Evolutionary conservation across 1,284 basidiomycete species (phyloP).

Genomic region (Rhodotorula sp.): DNA sequence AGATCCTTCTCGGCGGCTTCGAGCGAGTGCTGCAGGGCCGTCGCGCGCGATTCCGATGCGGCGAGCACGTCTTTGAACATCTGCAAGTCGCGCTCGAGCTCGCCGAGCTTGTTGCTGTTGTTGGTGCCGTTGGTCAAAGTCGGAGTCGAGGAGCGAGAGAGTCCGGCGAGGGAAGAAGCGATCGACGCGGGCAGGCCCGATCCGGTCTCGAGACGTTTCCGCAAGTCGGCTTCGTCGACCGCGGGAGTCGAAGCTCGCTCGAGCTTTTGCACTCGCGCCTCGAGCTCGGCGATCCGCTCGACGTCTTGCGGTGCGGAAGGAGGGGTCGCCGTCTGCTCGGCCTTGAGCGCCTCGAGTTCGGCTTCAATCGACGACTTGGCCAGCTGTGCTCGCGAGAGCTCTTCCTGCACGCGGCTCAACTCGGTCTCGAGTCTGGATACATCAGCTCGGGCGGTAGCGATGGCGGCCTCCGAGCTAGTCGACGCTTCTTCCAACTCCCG

Average conservation of each 20-base stretch:
- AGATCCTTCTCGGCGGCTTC: slow-evolving; percentile 30
- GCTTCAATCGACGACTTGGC: no score
- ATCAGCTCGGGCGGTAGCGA: not conserved
- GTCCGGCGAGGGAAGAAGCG: not conserved
- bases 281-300: slow-evolving; percentile 18
- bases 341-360: not conserved
- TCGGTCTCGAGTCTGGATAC: not conserved
- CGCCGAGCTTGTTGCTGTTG: slow-evolving; percentile 6
- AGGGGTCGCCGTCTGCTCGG: not conserved
- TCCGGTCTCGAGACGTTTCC: not conserved
- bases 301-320: not conserved
- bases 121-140: slow-evolving; percentile 2
- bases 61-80: slow-evolving; percentile 33
- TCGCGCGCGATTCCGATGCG: slow-evolving; percentile 25
- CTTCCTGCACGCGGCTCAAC: not conserved
- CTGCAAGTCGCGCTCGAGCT: slow-evolving; percentile 20
- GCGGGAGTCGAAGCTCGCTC: not conserved
- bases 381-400: slow-evolving; percentile 11
- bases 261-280: slow-evolving; percentile 7
- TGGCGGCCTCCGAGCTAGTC: not conserved
- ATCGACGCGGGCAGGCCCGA: not conserved
- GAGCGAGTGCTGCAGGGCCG: slow-evolving; percentile 25
- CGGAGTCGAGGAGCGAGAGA: slow-evolving; percentile 6
- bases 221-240: slow-evolving; percentile 1
- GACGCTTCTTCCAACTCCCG: no score